Evolutionary conservation across 108 stramenopile species (phyloP).

Genomic region (Asterionellopsis glacialis): DNA sequence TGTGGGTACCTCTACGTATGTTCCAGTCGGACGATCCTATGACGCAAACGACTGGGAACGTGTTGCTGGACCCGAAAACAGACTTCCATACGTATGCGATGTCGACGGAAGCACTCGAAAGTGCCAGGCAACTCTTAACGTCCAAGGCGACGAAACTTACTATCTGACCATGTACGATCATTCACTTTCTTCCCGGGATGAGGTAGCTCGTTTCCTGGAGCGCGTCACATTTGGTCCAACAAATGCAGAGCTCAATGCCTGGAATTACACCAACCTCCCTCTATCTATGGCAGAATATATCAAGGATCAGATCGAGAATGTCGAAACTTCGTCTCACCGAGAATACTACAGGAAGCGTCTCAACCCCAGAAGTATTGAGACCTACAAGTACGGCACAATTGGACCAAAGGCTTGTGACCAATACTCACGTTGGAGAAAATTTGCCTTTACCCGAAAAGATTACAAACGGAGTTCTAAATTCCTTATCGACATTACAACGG

Average conservation of each 20-base stretch:
- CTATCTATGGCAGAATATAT: background rate
- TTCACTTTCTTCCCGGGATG: background rate
- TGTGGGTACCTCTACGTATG: too few species aligned
- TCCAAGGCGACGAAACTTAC: background rate
- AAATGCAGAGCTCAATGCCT: constrained; percentile 5
- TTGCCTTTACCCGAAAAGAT: constrained; percentile 10
- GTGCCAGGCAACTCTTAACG: background rate
- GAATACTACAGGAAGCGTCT: background rate
- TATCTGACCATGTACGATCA: background rate
- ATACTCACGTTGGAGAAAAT: constrained; percentile 4
- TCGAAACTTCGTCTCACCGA: background rate
- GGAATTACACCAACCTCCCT: background rate
- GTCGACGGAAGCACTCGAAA: background rate
- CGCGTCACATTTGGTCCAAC: constrained; percentile 31
- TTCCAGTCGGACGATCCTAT: constrained; percentile 60
- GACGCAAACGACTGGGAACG: constrained; percentile 59
- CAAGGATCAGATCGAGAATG: constrained; percentile 4
- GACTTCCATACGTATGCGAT: background rate
- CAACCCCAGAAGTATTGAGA: background rate
- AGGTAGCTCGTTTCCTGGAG: constrained; percentile 18
- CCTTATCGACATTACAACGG: too few species aligned
- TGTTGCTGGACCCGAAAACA: constrained; percentile 26
- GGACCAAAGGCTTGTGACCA: constrained; percentile 11
- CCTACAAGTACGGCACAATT: background rate
- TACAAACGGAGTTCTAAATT: background rate